Percentiles rank a stretch among this genome's conserved stretches.
Conservation (phyloP, 2,329 filamentous ascomycete species). For the Colletotrichum somersetense region DNA sequence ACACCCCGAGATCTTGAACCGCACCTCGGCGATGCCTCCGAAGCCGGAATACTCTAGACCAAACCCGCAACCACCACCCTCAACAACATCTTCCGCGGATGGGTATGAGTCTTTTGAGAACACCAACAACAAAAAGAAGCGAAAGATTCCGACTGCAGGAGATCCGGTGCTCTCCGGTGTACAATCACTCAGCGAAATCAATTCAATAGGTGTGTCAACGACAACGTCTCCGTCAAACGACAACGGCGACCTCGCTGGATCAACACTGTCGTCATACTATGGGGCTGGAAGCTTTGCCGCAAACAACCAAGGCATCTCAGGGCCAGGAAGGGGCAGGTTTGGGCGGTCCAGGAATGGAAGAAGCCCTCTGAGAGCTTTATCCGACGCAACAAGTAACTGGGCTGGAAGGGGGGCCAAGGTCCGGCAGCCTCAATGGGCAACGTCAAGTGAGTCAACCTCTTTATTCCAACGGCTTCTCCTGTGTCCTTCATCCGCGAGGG, state of each 20-base stretch:
- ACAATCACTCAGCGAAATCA: slow-evolving; percentile 53
- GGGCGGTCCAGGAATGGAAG: slow-evolving; percentile 74
- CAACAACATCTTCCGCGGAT: slow-evolving; percentile 79
- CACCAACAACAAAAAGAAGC: slow-evolving; percentile 99
- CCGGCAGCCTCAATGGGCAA: slow-evolving; percentile 59
- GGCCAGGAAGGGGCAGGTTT: slow-evolving; percentile 85
- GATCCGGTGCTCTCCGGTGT: slow-evolving; percentile 63
- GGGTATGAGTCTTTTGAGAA: slow-evolving; percentile 99
- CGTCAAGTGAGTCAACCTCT: slow-evolving; percentile 58
- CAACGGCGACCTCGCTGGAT: slow-evolving; percentile 48
- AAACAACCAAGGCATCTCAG: slow-evolving; percentile 72
- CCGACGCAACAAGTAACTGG: slow-evolving; percentile 71
- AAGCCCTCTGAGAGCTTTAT: slow-evolving; percentile 71
- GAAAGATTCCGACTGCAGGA: slow-evolving; percentile 93
- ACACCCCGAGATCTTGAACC: slow-evolving; percentile 59
- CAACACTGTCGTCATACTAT: slow-evolving; percentile 53
- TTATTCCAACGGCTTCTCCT: slow-evolving; percentile 1
- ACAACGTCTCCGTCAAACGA: slow-evolving; percentile 52
- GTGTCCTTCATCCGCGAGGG: neutral
- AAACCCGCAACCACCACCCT: slow-evolving; percentile 70
- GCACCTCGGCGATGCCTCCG: slow-evolving; percentile 57
- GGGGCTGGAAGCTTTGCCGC: slow-evolving; percentile 65
- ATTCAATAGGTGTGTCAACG: slow-evolving; percentile 47
- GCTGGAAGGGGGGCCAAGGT: slow-evolving; percentile 61
- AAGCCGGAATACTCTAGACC: slow-evolving; percentile 61